Conservation (phyloP, 176 grass and related monocot species). For the Urochloa ruziziensis region DNA sequence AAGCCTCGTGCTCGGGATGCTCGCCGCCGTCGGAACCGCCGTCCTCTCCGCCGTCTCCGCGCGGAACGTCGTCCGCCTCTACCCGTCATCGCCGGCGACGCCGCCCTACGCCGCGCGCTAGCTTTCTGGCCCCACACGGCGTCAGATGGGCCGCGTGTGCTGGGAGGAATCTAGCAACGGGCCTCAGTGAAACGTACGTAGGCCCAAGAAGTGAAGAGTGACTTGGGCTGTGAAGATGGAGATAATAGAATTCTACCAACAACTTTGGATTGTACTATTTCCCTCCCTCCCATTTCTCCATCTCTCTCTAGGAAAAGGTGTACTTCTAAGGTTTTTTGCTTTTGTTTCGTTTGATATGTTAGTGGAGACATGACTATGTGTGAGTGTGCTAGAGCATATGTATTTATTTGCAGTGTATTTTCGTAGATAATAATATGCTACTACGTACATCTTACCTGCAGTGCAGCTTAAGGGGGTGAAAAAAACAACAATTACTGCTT, state of each 20-base stretch:
- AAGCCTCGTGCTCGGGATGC: conserved; percentile 52
- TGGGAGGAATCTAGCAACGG: not conserved
- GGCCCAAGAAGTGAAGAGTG: not conserved
- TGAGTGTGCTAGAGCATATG: not conserved
- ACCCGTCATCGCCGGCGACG: conserved; percentile 25
- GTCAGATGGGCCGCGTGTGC: not conserved
- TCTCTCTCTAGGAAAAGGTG: not conserved
- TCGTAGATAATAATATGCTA: not conserved
- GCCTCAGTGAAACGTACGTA: not conserved
- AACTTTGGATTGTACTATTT: not conserved
- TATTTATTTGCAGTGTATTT: conserved; percentile 9
- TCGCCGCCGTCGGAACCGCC: conserved; percentile 44
- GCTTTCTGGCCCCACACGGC: too few species aligned
- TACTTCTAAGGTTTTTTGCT: not conserved
- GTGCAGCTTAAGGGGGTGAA: not conserved
- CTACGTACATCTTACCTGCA: not conserved
- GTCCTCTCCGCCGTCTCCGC: conserved; percentile 66
- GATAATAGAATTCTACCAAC: not conserved
- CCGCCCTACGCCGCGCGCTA: not conserved
- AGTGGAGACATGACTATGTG: not conserved
- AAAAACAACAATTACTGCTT: not conserved
- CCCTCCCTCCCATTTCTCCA: not conserved
- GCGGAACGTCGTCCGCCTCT: conserved; percentile 66
- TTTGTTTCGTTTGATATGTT: not conserved
- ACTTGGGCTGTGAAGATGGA: not conserved